Evolutionary conservation across 176 grass and related monocot species (phyloP), one percentile per base, ranked within the genome.

Genomic region (Zoysia pacifica): DNA sequence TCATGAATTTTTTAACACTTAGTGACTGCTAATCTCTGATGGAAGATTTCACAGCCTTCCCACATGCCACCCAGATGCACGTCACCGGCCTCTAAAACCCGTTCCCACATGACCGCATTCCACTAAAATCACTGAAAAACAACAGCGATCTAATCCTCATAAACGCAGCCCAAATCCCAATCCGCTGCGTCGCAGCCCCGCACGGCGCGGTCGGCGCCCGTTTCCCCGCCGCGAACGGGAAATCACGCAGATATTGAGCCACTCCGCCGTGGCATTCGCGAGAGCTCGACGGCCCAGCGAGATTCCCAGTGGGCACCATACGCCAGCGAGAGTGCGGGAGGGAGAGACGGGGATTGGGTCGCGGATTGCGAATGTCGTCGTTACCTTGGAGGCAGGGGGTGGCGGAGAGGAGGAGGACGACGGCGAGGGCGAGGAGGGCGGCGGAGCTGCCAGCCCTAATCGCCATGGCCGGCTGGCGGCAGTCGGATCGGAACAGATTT

Each of bases 381-480:
- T 67, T 84, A 97, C 94, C 91, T 82, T 85, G 91, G 55, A 88
- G 35, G 60, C 86, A 38, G 53, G 85, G 87, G 11, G 78, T 84
- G 55, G 93, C 84, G 35, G 80, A 70, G 65, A 94, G 73, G 87
- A 78, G 76, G 62, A 60, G 7, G 56, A 20, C 13, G 51, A 76
- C 11, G 76, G 75, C 47, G 62, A 54, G 11, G 6, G 39, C 38
- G 64, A 97, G 89, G 75, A 92, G 46, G 51, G 92, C 48, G 36
- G 84, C 72, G 14, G 81, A 80, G 89, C 87, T 41, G 56, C 82
- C 90, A 89, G 91, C 95, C 95, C 95, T 97, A 94, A 78, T 86
- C 81, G 80, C 84, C 95, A 97, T 97, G 84, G 87, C 91, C 80
- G 85, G 73, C 78, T 63, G 49, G 48, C 65, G 77, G 65, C 53